A percentile compares a stretch with the other conserved stretches of the same genome.
phyloP scores from a whole-genome alignment of 1,139 yeast genomes.

The Geotrichum phurueaensis region DNA sequence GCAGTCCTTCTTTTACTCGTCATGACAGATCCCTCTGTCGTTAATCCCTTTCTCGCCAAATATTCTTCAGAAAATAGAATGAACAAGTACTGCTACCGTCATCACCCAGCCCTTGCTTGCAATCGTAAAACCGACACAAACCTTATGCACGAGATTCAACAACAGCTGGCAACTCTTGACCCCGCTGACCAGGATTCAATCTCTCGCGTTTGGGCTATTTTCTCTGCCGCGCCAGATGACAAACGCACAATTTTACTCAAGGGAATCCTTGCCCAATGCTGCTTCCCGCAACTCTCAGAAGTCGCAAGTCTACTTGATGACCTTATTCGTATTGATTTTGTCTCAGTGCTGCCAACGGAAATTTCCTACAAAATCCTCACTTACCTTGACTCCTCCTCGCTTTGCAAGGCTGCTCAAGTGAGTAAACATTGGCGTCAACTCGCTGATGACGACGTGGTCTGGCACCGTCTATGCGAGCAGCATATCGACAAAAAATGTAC shows the following conservation, averaged over 20 bases:
- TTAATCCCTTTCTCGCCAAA: constrained; percentile 5
- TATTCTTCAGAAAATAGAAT: constrained; percentile 4
- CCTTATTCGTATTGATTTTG: constrained; percentile 81
- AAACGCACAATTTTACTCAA: constrained; percentile 72
- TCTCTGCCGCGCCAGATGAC: constrained; percentile 61
- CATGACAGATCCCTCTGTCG: not conserved
- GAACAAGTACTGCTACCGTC: constrained; percentile 68
- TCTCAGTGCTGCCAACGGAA: constrained; percentile 79
- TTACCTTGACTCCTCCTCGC: constrained; percentile 82
- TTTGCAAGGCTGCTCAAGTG: constrained; percentile 91
- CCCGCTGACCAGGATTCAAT: constrained; percentile 64
- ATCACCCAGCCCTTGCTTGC: constrained; percentile 76
- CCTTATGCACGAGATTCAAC: constrained; percentile 53
- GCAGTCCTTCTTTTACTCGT: not conserved
- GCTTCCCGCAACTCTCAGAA: constrained; percentile 87
- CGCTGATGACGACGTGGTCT: constrained; percentile 93
- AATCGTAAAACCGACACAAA: constrained; percentile 64
- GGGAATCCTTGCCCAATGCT: constrained; percentile 82
- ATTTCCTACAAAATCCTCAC: constrained; percentile 77
- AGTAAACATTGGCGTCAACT: constrained; percentile 75
- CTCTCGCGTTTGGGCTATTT: constrained; percentile 71
- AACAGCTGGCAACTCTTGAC: constrained; percentile 44
- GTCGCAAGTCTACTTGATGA: constrained; percentile 73
- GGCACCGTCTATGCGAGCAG: constrained; percentile 98
- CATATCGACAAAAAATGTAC: constrained; percentile 96